Percentiles rank a stretch among this genome's conserved stretches.
These are phyloP conservation scores for Castanea sativa DNA, from an alignment of 306 rosid species.

Conservation along the genomic window DNA sequence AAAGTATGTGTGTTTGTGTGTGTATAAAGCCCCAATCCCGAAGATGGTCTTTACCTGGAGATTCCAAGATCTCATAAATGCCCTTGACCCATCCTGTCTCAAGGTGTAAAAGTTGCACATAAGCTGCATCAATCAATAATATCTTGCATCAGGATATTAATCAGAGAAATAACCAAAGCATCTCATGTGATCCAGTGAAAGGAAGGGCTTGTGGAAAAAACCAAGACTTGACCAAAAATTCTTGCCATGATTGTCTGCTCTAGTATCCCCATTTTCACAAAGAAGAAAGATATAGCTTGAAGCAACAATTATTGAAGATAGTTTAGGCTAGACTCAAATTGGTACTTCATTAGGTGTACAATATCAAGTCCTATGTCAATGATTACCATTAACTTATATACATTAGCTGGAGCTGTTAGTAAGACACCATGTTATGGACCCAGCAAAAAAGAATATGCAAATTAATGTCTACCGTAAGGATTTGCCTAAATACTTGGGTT, in stretches of 20 bases:
- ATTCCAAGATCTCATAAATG: conserved; percentile 77
- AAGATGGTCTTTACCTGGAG: conserved; percentile 57
- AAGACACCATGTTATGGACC: neutral
- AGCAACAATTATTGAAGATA: neutral
- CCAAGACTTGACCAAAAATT: neutral
- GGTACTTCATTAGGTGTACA: too few species aligned
- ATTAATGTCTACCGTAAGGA: neutral
- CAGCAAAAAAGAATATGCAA: neutral
- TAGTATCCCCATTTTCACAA: too few species aligned
- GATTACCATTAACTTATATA: neutral
- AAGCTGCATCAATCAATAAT: conserved; percentile 50
- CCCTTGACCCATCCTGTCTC: conserved; percentile 89
- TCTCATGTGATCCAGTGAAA: neutral
- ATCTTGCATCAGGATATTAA: conserved; percentile 19
- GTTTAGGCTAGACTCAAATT: neutral
- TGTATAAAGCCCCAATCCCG: neutral
- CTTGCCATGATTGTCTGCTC: too few species aligned
- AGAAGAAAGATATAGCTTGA: neutral
- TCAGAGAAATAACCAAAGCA: neutral
- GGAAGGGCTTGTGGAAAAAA: neutral
- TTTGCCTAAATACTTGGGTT: neutral
- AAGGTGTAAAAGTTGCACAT: conserved; percentile 90
- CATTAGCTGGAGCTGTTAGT: neutral
- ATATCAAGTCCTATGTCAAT: neutral
- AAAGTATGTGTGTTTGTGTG: neutral